These are phyloP conservation scores for Roridomyces roridus DNA, from an alignment of 768 basidiomycete species.

Conservation along the genomic window DNA sequence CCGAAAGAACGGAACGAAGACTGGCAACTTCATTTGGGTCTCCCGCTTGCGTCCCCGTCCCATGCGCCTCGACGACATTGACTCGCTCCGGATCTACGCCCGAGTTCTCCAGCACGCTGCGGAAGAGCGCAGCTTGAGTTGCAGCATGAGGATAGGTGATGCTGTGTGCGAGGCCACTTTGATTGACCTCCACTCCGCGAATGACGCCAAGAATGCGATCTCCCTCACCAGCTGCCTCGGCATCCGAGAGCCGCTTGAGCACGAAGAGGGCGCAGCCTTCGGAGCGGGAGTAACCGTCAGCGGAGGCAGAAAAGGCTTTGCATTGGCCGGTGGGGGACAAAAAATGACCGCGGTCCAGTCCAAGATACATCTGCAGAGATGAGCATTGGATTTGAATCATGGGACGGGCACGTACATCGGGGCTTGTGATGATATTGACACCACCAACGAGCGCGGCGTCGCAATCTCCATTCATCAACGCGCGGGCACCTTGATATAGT, in stretches of 20 bases:
- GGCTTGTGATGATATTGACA: conserved; percentile 74
- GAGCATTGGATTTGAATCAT: too few species aligned
- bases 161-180: conserved; percentile 67
- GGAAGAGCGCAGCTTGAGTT: conserved; percentile 65
- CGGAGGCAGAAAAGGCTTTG: conserved; percentile 72
- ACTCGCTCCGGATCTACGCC: conserved; percentile 53
- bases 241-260: conserved; percentile 72
- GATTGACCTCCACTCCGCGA: conserved; percentile 73
- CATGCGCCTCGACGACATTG: conserved; percentile 76
- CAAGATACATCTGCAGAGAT: conserved; percentile 66
- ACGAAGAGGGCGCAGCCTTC: conserved; percentile 79
- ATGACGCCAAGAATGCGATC: conserved; percentile 75
- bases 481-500: conserved; percentile 72
- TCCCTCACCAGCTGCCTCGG: conserved; percentile 65
- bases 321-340: conserved; percentile 70
- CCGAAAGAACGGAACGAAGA: conserved; percentile 60
- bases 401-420: conserved; percentile 63
- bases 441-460: conserved; percentile 76
- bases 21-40: conserved; percentile 71
- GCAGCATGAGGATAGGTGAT: conserved; percentile 77
- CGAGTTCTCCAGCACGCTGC: conserved; percentile 49
- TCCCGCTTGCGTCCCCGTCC: conserved; percentile 75
- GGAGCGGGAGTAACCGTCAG: conserved; percentile 74
- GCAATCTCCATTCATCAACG: conserved; percentile 69
- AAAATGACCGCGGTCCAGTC: conserved; percentile 73